Base-by-base conservation (phyloP, 1,284 basidiomycete genomes). In the Testicularia cyperi region DNA sequence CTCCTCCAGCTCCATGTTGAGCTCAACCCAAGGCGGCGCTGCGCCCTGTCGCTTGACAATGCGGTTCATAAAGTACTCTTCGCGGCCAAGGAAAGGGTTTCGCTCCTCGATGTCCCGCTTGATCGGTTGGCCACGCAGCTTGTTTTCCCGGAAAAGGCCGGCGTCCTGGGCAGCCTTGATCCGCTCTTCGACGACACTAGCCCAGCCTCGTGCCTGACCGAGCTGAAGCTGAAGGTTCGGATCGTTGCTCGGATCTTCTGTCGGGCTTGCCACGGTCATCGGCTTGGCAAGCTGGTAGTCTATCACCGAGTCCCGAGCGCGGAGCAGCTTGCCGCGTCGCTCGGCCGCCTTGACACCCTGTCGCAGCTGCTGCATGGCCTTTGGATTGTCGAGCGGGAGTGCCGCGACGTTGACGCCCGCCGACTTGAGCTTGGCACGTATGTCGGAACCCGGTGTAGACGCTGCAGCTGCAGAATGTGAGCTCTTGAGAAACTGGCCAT, bases 11-110 rank as follows among this genome's bases (percentile, higher is more conserved):
- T 83, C 82, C 80, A 55, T 79, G 77, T 92, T 90, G 24, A 91
- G 70, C 76, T 92, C 90, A 4, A 94, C 86, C 89, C 89, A 94
- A 3, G 89, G 87, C n/a, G 90, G 91, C 1, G 85, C 83, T 2
- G 87, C 88, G 13, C 88, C 88, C 67, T 91, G 88, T 27, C 85
- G 80, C 68, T 90, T 86, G 15, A 94, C 83, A 47, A 92, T 90
- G 12, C 90, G 83, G 70, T 92, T 92, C 86, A 92, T 86, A 38
- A 92, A 41, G 9, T 53, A 54, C 38, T 67, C 74, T 26, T 73
- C 74, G 18, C 74, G 32, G 5, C 45, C 48, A 4, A 78, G 45
- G 38, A 68, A 90, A 0, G 89, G 90, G 70, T 92, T 92, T 21
- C 79, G 79, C 70, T 89, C 87, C 40, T 88, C 86, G 2, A 78